Base-by-base conservation (phyloP, 2,329 filamentous ascomycete species). In the Dothideomycetidae sp. region DNA sequence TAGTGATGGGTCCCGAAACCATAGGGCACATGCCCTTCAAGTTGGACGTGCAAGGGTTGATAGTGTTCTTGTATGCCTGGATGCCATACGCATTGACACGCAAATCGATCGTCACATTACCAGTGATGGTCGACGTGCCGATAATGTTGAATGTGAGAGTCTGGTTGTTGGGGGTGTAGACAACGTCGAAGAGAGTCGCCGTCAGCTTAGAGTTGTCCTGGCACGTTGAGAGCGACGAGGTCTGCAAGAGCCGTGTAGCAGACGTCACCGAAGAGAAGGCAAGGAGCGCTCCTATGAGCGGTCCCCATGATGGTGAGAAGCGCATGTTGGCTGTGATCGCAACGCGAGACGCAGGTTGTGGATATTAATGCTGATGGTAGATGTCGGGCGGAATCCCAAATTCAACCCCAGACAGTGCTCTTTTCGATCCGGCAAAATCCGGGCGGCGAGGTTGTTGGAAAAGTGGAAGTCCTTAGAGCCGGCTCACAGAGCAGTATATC, bases 11-110 rank as follows among this genome's bases (percentile, higher is more conserved):
- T 47, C 84, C 85, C 5, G 83, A 74, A 45, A 75, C 80, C 85
- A 94, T 93, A 41, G 86, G 86, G 60, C 88, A 96, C 51, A 94
- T 71, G 56, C 84, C 83, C 42, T 67, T 60, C 44, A 92, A 66
- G 21, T 67, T 57, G 28, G 60, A 56, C 15, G 44, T 26, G 65
- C 88, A 96, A 31, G 88, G 88, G 53, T 93, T 66, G 48, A 94
- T 58, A 3, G 63, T 73, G 47, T 73, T 61, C 44, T 68, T 70
- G 48, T 88, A 60, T 46, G 82, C 74, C 23, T 71, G 64, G 59
- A 80, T 84, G 36, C 88, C 88, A 55, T 94, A 96, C 36, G 83
- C 86, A 42, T 77, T 71, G 48, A 93, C 71, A 42, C 75, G 61
- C 41, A 93, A 54, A 46, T 85, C 76, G 48, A 90, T 86, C 26